These are phyloP conservation scores for Ophiostoma sp. DNA, from an alignment of 2,329 filamentous ascomycete species.

Conservation along the genomic window DNA sequence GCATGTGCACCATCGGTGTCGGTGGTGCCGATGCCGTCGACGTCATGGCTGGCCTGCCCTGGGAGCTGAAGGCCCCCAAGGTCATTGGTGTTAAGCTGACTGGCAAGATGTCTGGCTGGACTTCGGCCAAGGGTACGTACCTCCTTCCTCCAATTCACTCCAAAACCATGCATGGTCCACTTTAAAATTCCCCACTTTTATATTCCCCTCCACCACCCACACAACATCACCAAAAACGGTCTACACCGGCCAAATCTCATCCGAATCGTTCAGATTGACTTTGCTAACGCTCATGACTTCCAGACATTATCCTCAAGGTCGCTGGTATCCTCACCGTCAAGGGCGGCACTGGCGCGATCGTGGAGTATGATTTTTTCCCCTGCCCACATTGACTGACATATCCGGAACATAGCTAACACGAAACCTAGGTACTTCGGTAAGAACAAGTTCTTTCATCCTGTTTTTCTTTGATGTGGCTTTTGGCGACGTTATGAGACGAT, in stretches of 20 bases:
- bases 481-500: no score
- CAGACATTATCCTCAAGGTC: conserved; percentile 95
- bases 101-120: conserved; percentile 86
- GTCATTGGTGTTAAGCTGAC: conserved; percentile 95
- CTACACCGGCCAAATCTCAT: background rate
- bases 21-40: conserved; percentile 98
- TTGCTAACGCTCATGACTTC: conserved; percentile 17
- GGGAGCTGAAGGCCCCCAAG: conserved; percentile 98
- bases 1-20: conserved; percentile 92
- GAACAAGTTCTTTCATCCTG: background rate
- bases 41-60: conserved; percentile 95
- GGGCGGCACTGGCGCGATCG: conserved; percentile 90
- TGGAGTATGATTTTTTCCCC: conserved; percentile 69
- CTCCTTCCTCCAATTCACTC: conserved; percentile 27
- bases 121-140: conserved; percentile 78
- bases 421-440: no score
- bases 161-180: background rate
- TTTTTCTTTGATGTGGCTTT: background rate
- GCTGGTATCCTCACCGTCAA: conserved; percentile 97
- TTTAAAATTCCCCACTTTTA: conserved; percentile 14
- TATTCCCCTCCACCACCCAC: background rate
- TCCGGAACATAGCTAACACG: no score
- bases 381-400: no score
- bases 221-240: background rate
- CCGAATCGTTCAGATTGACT: background rate